These are phyloP conservation scores for Circinella minor DNA, from an alignment of 371 early-diverging fungal species.

Conservation along the genomic window DNA sequence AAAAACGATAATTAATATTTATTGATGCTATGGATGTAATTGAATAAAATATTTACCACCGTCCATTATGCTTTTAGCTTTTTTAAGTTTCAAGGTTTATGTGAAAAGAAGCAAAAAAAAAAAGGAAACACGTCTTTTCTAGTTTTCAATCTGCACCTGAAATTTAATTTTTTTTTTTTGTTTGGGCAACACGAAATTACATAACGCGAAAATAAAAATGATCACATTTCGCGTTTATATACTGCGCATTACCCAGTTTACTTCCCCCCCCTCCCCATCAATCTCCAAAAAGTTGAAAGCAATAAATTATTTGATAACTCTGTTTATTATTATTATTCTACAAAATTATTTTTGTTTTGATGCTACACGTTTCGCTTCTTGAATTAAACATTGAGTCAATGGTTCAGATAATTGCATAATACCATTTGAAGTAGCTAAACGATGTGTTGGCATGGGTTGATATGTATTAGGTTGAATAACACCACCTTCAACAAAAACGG, in stretches of 20 bases:
- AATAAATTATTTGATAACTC: too few relatives aligned
- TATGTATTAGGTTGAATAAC: slow-evolving; percentile 60
- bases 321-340: not conserved
- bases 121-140: not conserved
- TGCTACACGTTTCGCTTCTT: slow-evolving; percentile 27
- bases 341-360: slow-evolving; percentile 10
- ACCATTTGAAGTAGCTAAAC: slow-evolving; percentile 72
- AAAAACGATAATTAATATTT: not conserved
- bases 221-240: not conserved
- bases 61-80: not conserved
- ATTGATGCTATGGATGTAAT: too few relatives aligned
- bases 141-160: not conserved
- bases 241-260: too few relatives aligned
- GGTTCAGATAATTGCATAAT: slow-evolving; percentile 70
- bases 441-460: slow-evolving; percentile 82
- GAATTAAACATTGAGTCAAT: slow-evolving; percentile 31
- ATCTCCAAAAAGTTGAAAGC: too few relatives aligned
- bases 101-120: too few relatives aligned
- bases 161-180: not conserved
- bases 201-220: too few relatives aligned
- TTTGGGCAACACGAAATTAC: not conserved
- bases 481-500: slow-evolving; percentile 62
- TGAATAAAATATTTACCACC: slow-evolving; percentile 1
- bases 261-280: too few relatives aligned
- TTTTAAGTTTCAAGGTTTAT: not conserved